These are phyloP conservation scores for Mimosa pudica DNA, from an alignment of 306 rosid genomes.

Conservation along the genomic window DNA sequence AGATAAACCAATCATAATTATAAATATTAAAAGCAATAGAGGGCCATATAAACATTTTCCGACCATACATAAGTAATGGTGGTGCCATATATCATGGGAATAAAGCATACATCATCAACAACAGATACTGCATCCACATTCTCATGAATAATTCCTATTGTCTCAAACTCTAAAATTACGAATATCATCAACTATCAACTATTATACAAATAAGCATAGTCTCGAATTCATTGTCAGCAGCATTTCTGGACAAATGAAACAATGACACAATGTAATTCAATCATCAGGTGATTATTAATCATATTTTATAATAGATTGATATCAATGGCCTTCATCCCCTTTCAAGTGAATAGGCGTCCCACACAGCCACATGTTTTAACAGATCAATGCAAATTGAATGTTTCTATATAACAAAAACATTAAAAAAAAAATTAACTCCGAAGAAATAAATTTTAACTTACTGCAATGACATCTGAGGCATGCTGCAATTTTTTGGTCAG, in stretches of 20 bases:
- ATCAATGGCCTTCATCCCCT: not conserved
- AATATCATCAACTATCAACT: not conserved
- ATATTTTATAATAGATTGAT: not conserved
- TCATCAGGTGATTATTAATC: not conserved
- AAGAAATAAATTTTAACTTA: constrained; percentile 48
- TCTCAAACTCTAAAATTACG: not conserved
- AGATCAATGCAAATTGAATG: constrained; percentile 9
- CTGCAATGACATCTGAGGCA: constrained; percentile 84
- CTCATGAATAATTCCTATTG: not conserved
- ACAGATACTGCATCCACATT: not conserved
- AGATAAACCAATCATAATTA: not conserved
- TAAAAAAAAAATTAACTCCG: constrained; percentile 19
- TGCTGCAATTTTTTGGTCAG: constrained; percentile 82
- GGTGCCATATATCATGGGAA: not conserved
- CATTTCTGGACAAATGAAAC: not conserved
- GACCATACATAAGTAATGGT: constrained; percentile 6
- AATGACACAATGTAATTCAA: constrained; percentile 16
- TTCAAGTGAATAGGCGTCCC: constrained; percentile 8
- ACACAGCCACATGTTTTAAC: not conserved
- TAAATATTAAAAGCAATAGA: constrained; percentile 1
- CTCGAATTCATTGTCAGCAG: not conserved
- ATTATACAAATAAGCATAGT: not conserved
- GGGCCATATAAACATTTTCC: constrained; percentile 6
- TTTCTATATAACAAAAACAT: constrained; percentile 6
- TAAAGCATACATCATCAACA: constrained; percentile 14